These are phyloP conservation scores for Mallotus nudiflorus DNA, from an alignment of 345 rosid genomes.

Conservation along the genomic window DNA sequence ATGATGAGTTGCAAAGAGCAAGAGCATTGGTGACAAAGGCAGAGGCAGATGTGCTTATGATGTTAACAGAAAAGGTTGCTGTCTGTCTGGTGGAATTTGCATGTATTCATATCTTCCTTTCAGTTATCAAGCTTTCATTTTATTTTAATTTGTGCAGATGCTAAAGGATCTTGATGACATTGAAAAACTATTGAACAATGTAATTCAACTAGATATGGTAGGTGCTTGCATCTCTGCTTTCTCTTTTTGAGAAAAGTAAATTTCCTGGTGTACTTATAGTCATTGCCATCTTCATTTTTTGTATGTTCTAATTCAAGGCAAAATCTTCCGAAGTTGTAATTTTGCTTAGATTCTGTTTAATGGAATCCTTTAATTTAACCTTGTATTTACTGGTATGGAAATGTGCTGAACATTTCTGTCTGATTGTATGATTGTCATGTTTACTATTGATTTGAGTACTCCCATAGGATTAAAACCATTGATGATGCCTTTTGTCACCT, in stretches of 20 bases:
- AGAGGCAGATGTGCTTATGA: slow-evolving; percentile 73
- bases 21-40: slow-evolving; percentile 72
- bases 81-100: slow-evolving; percentile 21
- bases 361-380: neutral
- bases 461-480: neutral
- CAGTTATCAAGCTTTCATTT: slow-evolving; percentile 21
- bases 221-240: slow-evolving; percentile 22
- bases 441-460: neutral
- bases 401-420: neutral
- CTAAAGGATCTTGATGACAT: slow-evolving; percentile 61
- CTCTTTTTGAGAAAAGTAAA: neutral
- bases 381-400: neutral
- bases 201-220: slow-evolving; percentile 76
- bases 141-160: slow-evolving; percentile 53
- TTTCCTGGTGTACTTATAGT: too few relatives aligned
- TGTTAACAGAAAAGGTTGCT: slow-evolving; percentile 73
- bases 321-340: slow-evolving; percentile 1
- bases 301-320: neutral
- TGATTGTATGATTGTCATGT: neutral
- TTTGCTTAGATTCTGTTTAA: neutral
- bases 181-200: slow-evolving; percentile 44
- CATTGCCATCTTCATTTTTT: neutral
- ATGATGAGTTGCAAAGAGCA: slow-evolving; percentile 81
- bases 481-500: neutral
- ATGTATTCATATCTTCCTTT: slow-evolving; percentile 15